A percentile compares a stretch with the other conserved stretches of the same genome.
These are phyloP conservation scores for Emergomyces orientalis DNA, from an alignment of 2,329 filamentous ascomycete genomes.

Conservation along the genomic window DNA sequence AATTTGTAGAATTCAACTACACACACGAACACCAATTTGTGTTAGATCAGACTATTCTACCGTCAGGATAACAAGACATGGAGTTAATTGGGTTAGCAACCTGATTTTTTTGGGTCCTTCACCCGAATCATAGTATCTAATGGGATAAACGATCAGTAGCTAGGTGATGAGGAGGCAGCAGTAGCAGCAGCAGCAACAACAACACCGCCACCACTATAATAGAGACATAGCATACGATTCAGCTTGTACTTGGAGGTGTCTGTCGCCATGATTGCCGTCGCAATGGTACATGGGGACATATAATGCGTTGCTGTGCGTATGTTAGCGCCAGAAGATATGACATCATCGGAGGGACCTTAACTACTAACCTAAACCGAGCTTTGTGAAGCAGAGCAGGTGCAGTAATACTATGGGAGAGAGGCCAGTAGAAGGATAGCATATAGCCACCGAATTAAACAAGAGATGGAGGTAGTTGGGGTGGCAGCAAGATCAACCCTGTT, in stretches of 20 bases:
- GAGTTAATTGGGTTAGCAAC: slow-evolving; percentile 35
- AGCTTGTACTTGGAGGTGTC: slow-evolving; percentile 56
- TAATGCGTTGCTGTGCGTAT: background rate
- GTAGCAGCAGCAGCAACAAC: slow-evolving; percentile 13
- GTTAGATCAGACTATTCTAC: background rate
- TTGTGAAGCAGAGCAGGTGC: background rate
- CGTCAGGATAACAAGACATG: background rate
- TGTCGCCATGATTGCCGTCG: slow-evolving; percentile 43
- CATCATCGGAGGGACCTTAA: background rate
- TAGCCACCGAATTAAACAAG: background rate
- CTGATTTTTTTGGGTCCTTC: slow-evolving; percentile 78
- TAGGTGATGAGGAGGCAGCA: slow-evolving; percentile 5
- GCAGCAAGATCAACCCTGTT: no score
- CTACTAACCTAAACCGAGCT: background rate
- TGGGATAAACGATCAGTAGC: slow-evolving; percentile 13
- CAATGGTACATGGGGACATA: background rate
- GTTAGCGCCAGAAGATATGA: background rate
- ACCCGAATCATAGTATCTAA: slow-evolving; percentile 66
- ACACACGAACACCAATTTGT: background rate
- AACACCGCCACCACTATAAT: slow-evolving; percentile 14
- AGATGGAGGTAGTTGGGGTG: no score
- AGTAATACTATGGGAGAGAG: background rate
- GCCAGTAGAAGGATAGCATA: background rate
- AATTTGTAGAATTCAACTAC: slow-evolving; percentile 87
- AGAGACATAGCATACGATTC: slow-evolving; percentile 46